Evolutionary conservation across 192 early-diverging fungal species (phyloP).

Genomic region (Lobosporangium transversale): DNA sequence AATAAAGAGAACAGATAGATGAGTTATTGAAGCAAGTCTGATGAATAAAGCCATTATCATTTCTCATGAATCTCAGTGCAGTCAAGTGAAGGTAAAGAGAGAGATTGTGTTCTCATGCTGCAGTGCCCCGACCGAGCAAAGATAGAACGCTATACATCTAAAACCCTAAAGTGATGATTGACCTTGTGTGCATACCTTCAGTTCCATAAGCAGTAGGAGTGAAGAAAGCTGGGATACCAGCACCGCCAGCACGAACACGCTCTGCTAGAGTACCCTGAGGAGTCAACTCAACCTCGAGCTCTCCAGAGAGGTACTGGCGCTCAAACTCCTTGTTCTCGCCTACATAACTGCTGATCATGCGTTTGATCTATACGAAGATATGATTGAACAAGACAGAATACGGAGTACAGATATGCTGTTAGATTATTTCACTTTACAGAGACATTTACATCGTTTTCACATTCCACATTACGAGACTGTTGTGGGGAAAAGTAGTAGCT

Average conservation of each 20-base stretch:
- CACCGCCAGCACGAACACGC: constrained; percentile 79
- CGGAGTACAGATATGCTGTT: too few relatives aligned
- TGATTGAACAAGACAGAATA: background rate
- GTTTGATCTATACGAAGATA: constrained; percentile 62
- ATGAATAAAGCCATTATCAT: too few relatives aligned
- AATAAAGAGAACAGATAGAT: too few relatives aligned
- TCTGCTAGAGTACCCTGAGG: constrained; percentile 84
- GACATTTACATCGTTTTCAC: background rate
- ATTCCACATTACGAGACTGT: background rate
- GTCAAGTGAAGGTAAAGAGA: background rate
- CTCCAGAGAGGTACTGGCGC: constrained; percentile 79
- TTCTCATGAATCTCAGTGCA: background rate
- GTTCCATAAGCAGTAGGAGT: constrained; percentile 79
- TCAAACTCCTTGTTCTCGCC: constrained; percentile 87
- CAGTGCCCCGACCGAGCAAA: too few relatives aligned
- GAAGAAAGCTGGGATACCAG: constrained; percentile 82
- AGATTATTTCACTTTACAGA: background rate
- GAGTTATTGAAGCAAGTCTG: too few relatives aligned
- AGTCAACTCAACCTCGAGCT: constrained; percentile 80
- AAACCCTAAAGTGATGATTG: too few relatives aligned
- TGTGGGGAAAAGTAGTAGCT: background rate
- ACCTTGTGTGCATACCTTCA: constrained; percentile 34
- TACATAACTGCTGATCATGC: constrained; percentile 83
- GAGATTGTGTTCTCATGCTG: too few relatives aligned
- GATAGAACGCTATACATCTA: too few relatives aligned